phyloP scores from a whole-genome alignment of 2,329 filamentous ascomycete genomes.

The Sporothrix mexicana region DNA sequence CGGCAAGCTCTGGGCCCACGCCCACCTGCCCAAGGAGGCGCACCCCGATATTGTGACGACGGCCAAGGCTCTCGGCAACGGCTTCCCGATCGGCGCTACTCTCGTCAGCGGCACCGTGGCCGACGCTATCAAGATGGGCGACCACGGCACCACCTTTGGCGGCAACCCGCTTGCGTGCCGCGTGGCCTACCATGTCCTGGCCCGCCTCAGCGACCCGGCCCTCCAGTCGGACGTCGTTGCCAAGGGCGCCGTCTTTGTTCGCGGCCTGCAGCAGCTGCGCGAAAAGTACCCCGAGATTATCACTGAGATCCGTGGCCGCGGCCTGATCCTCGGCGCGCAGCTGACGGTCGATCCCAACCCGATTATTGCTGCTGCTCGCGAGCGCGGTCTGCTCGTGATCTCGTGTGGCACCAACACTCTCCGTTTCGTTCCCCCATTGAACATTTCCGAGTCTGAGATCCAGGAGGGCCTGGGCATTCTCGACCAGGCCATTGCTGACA shows the following conservation, averaged over 20 bases:
- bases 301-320: constrained; percentile 78
- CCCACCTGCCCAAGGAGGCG: constrained; percentile 72
- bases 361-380: constrained; percentile 83
- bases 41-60: constrained; percentile 95
- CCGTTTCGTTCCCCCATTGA: constrained; percentile 86
- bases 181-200: constrained; percentile 84
- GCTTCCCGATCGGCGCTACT: constrained; percentile 90
- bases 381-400: constrained; percentile 87
- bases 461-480: constrained; percentile 76
- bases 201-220: constrained; percentile 71
- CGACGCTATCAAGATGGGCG: constrained; percentile 67
- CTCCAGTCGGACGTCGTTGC: constrained; percentile 72
- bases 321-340: constrained; percentile 87
- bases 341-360: constrained; percentile 72
- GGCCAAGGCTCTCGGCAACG: constrained; percentile 95
- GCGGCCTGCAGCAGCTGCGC: constrained; percentile 56
- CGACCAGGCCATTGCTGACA: constrained; percentile 65
- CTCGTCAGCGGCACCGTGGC: constrained; percentile 66
- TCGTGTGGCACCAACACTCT: constrained; percentile 92
- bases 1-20: constrained; percentile 85
- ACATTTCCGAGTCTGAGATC: constrained; percentile 81
- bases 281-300: constrained; percentile 69
- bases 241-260: constrained; percentile 63
- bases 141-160: constrained; percentile 94
- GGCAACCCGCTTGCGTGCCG: constrained; percentile 87